These are phyloP conservation scores for Flaveria robusta DNA, from an alignment of 129 eudicot genomes.

Conservation along the genomic window DNA sequence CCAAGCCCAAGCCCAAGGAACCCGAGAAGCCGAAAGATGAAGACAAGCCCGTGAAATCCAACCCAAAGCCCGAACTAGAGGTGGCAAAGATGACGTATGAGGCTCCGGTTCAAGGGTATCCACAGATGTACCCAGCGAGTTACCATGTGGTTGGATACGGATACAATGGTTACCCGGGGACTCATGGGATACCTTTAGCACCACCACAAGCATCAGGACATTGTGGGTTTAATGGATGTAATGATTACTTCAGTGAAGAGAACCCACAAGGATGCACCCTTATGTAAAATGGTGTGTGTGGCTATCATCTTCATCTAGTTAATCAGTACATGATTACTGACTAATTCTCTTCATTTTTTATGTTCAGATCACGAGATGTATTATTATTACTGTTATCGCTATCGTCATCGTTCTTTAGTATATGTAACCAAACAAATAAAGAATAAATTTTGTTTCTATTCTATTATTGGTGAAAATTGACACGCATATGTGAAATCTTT, in stretches of 20 bases:
- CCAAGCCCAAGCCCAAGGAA: slow-evolving; percentile 30
- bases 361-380: background rate
- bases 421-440: background rate
- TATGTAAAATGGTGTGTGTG: slow-evolving; percentile 43
- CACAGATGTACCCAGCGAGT: slow-evolving; percentile 41
- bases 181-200: slow-evolving; percentile 34
- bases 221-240: slow-evolving; percentile 12
- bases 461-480: no score
- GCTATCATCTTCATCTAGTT: background rate
- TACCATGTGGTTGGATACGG: slow-evolving; percentile 45
- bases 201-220: slow-evolving; percentile 36
- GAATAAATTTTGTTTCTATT: background rate
- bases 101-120: slow-evolving; percentile 43
- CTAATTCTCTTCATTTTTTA: background rate
- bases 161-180: slow-evolving; percentile 40
- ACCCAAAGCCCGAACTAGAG: slow-evolving; percentile 17
- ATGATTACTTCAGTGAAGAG: slow-evolving; percentile 58
- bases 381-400: background rate
- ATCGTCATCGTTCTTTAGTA: background rate
- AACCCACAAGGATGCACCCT: slow-evolving; percentile 62
- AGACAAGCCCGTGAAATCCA: slow-evolving; percentile 39
- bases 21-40: slow-evolving; percentile 40
- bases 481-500: no score
- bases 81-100: slow-evolving; percentile 40
- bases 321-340: background rate